A percentile compares a stretch with the other conserved stretches of the same genome.
Conservation (phyloP, 2,329 filamentous ascomycete genomes). For the Exophiala phaeomuriformis region DNA sequence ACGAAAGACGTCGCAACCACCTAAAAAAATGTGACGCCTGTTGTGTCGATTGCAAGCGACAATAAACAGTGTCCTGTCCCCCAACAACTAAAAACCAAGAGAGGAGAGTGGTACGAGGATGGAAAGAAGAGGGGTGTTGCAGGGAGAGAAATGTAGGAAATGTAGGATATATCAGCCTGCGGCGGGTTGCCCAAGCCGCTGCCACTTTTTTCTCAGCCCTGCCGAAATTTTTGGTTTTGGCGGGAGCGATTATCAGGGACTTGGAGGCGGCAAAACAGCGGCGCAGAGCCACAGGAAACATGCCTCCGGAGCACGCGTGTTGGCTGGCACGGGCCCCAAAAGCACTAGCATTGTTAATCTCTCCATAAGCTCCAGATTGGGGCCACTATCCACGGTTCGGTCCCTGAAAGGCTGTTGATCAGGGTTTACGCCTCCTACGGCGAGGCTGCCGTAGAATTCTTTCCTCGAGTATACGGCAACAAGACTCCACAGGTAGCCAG, state of each 20-base stretch:
- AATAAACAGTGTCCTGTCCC: not conserved
- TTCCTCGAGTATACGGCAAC: no score
- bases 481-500: no score
- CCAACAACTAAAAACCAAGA: not conserved
- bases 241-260: not conserved
- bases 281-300: no score
- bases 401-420: no score
- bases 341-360: no score
- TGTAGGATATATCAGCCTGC: slow-evolving; percentile 1
- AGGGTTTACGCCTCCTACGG: no score
- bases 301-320: no score
- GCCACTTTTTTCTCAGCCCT: slow-evolving; percentile 13
- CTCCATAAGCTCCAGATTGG: no score
- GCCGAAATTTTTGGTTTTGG: slow-evolving; percentile 10
- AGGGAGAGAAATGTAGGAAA: not conserved
- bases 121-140: not conserved
- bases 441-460: no score
- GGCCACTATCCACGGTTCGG: no score
- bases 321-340: no score
- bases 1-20: not conserved
- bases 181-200: not conserved
- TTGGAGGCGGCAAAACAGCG: no score
- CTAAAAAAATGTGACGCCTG: not conserved
- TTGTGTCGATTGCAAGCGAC: not conserved
- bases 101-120: not conserved